A percentile compares a stretch with the other conserved stretches of the same genome.
Evolutionary conservation across 2,329 filamentous ascomycete genomes (phyloP).

Genomic region (Botrytis medusae): DNA sequence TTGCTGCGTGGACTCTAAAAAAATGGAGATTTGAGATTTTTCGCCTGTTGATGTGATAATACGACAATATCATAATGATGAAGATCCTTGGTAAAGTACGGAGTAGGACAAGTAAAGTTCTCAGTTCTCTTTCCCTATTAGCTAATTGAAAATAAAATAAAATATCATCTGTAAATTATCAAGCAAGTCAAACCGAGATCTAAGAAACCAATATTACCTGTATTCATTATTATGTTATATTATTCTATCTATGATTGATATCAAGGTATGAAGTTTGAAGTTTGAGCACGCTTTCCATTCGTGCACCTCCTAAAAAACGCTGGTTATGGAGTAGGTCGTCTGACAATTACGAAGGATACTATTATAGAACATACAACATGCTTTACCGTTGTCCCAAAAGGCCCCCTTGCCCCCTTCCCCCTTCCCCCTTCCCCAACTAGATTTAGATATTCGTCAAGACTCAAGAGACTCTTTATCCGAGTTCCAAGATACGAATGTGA

Average conservation of each 20-base stretch:
- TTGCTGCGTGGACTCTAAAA: slow-evolving; percentile 1
- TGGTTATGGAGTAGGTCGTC: not conserved
- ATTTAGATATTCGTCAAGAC: not conserved
- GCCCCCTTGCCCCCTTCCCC: not conserved
- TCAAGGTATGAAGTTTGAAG: not conserved
- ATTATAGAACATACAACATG: not conserved
- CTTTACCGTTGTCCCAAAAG: not conserved
- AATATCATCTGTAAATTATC: not conserved
- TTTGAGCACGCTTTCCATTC: not conserved
- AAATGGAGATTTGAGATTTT: not conserved
- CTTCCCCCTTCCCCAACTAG: not conserved
- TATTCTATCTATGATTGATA: not conserved
- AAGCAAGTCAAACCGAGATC: not conserved
- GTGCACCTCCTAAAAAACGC: not conserved
- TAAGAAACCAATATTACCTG: not conserved
- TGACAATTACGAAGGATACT: not conserved
- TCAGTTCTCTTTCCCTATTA: not conserved
- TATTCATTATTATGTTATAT: not conserved
- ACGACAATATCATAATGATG: slow-evolving; percentile 7
- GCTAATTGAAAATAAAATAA: too few species aligned
- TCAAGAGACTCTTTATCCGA: not conserved
- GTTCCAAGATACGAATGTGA: slow-evolving; percentile 1
- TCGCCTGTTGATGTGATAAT: not conserved
- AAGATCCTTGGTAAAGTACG: slow-evolving; percentile 16
- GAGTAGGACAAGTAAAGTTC: slow-evolving; percentile 6